Evolutionary conservation across 345 rosid species (phyloP).

Genomic region (Hypericum androsaemum): DNA sequence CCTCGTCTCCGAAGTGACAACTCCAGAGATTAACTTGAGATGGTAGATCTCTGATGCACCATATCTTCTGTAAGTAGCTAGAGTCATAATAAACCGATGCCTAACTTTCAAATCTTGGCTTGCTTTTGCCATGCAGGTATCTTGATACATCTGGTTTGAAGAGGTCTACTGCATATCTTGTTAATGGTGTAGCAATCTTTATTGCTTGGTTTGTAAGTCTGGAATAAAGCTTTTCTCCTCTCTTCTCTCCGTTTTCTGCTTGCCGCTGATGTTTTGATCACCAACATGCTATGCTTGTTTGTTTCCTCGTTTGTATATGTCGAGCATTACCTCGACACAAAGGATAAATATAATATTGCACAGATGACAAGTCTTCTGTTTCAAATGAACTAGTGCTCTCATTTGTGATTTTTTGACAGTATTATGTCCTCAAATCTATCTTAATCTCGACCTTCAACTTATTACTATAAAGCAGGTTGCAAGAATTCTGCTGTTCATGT

Average conservation of each 20-base stretch:
- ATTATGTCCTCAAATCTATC: too few species aligned
- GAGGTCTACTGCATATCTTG: constrained; percentile 19
- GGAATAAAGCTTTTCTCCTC: neutral
- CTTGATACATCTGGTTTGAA: constrained; percentile 26
- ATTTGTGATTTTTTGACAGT: too few species aligned
- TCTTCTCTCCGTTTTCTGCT: neutral
- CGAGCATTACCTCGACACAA: too few species aligned
- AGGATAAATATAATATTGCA: too few species aligned
- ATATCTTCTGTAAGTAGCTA: too few species aligned
- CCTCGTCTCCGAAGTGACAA: constrained; percentile 25
- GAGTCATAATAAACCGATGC: too few species aligned
- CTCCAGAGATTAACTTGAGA: constrained; percentile 26
- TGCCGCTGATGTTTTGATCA: neutral
- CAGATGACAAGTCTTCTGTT: too few species aligned
- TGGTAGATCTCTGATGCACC: constrained; percentile 12
- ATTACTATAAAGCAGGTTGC: constrained; percentile 12
- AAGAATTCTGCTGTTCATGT: constrained; percentile 19
- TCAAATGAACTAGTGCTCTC: too few species aligned
- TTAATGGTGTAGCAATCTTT: constrained; percentile 23
- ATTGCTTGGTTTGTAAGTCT: constrained; percentile 24
- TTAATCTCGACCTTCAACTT: neutral
- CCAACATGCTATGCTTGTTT: neutral
- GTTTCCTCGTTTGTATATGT: too few species aligned
- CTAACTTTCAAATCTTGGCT: neutral
- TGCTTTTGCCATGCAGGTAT: constrained; percentile 13